Conservation (phyloP, 257 asterid species). For the Cinchona pubescens region DNA sequence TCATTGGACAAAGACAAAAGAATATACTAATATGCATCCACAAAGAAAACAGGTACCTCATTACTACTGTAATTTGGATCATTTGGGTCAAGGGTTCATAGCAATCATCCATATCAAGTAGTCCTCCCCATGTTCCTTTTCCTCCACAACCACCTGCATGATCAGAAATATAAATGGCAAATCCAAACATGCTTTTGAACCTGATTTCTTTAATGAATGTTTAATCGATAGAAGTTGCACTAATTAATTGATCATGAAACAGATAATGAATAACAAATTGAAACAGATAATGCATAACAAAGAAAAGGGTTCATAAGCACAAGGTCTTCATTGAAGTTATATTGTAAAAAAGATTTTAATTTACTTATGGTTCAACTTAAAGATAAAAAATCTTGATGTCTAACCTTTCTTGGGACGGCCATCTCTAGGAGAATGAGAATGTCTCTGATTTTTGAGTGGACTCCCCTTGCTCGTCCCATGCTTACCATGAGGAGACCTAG, state of each 20-base stretch:
- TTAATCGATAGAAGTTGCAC: neutral
- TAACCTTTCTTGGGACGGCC: slow-evolving; percentile 82
- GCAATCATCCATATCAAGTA: slow-evolving; percentile 51
- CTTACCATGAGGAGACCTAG: slow-evolving; percentile 41
- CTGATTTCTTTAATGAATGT: neutral
- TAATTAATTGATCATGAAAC: neutral
- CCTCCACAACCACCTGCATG: slow-evolving; percentile 75
- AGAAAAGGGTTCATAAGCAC: neutral
- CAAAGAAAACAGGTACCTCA: slow-evolving; percentile 37
- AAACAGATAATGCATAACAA: neutral
- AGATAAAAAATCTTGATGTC: neutral
- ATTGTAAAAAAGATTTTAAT: neutral
- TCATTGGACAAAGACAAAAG: neutral
- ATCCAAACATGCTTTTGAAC: no score
- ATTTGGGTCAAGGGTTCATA: slow-evolving; percentile 41
- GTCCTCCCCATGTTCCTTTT: slow-evolving; percentile 88
- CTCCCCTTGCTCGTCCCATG: slow-evolving; percentile 38
- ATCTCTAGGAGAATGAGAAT: slow-evolving; percentile 43
- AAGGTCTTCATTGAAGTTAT: neutral
- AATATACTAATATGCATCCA: neutral
- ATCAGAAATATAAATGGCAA: neutral
- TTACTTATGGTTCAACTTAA: neutral
- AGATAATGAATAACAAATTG: neutral
- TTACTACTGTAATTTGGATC: slow-evolving; percentile 70
- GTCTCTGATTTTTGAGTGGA: slow-evolving; percentile 53